These are phyloP conservation scores for Leccinum truebloodii DNA, from an alignment of 768 basidiomycete genomes.

Conservation along the genomic window DNA sequence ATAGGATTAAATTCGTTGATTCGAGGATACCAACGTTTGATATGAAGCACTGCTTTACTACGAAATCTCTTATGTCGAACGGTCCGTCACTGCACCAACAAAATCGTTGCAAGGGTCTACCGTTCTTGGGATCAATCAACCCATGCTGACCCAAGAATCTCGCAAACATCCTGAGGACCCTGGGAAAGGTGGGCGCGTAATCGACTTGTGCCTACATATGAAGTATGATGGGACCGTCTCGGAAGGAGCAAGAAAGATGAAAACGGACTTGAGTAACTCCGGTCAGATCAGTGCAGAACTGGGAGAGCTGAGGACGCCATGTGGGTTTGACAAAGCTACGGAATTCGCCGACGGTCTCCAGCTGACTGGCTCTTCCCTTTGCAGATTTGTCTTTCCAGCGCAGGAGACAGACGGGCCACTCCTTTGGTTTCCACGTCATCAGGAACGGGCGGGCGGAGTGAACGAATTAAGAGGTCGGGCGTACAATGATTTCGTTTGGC, in stretches of 20 bases:
- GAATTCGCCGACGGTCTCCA: conserved; percentile 81
- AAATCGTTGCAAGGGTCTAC: conserved; percentile 59
- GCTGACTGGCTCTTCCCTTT: conserved; percentile 50
- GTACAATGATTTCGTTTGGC: conserved; percentile 95
- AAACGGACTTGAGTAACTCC: conserved; percentile 86
- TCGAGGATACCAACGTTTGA: conserved; percentile 55
- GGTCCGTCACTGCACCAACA: conserved; percentile 88
- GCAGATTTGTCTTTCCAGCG: conserved; percentile 70
- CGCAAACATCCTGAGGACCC: conserved; percentile 62
- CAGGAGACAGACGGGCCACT: conserved; percentile 90
- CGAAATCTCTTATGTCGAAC: conserved; percentile 80
- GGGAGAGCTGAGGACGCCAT: conserved; percentile 78
- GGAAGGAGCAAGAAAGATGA: conserved; percentile 6
- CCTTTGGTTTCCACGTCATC: conserved; percentile 46
- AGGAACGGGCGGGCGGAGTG: conserved; percentile 3
- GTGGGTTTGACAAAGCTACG: conserved; percentile 85
- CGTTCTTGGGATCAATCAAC: conserved; percentile 61
- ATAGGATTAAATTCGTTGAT: conserved; percentile 2
- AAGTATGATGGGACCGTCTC: conserved; percentile 6
- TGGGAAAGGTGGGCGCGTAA: conserved; percentile 70
- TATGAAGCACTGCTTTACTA: conserved; percentile 89
- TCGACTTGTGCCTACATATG: conserved; percentile 75
- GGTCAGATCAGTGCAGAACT: conserved; percentile 85
- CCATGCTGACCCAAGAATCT: conserved; percentile 70
- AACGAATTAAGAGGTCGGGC: conserved; percentile 30